These are phyloP conservation scores for Sapria himalayana DNA, from an alignment of 345 rosid species.

Conservation along the genomic window DNA sequence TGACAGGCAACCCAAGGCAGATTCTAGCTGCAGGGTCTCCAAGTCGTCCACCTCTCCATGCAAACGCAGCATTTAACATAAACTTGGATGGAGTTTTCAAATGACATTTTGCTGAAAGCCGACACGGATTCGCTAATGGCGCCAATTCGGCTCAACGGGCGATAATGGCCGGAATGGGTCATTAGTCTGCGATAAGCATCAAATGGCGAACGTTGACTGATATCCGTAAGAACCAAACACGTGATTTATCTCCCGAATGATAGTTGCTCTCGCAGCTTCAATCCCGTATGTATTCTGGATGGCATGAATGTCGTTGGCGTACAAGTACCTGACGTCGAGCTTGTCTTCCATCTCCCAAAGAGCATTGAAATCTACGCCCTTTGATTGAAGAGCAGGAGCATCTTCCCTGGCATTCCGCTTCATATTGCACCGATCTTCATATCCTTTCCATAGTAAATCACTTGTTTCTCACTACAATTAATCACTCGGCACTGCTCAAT, in stretches of 20 bases:
- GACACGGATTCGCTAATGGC: conserved; percentile 67
- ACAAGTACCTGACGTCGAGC: conserved; percentile 59
- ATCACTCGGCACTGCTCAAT: conserved; percentile 42
- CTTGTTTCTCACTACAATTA: conserved; percentile 47
- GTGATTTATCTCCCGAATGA: conserved; percentile 62
- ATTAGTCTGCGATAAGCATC: conserved; percentile 74
- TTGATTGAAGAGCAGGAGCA: conserved; percentile 45
- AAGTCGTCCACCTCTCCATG: conserved; percentile 46
- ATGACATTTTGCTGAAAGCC: conserved; percentile 73
- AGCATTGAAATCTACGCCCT: conserved; percentile 53
- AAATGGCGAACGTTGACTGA: conserved; percentile 63
- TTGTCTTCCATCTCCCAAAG: conserved; percentile 50
- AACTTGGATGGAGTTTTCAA: conserved; percentile 84
- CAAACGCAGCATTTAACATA: conserved; percentile 71
- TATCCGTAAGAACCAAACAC: conserved; percentile 62
- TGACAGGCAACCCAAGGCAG: conserved; percentile 79
- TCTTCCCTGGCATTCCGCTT: conserved; percentile 27
- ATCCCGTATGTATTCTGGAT: conserved; percentile 72
- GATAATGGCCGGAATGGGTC: conserved; percentile 74
- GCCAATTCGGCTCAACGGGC: conserved; percentile 79
- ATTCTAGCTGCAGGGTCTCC: conserved; percentile 73
- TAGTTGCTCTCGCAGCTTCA: conserved; percentile 85
- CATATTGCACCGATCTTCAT: conserved; percentile 39
- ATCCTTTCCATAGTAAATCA: conserved; percentile 54
- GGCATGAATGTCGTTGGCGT: conserved; percentile 58